Evolutionary conservation across 1,284 basidiomycete genomes (phyloP), one percentile per base, ranked within the genome.

Genomic region (Fomes fomentarius): DNA sequence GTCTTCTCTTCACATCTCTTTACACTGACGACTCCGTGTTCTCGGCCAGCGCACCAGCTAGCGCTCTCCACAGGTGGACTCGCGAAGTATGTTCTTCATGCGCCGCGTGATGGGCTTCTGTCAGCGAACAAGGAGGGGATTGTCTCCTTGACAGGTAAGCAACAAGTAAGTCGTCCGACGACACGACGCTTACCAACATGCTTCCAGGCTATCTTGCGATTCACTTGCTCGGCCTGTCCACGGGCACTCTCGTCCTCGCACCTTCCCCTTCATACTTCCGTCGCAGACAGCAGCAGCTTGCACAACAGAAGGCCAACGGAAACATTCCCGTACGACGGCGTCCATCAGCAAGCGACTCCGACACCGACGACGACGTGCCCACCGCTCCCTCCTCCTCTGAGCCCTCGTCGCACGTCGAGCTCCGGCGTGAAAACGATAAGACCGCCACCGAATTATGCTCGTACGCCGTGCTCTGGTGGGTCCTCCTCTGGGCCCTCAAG

Each of bases 111-210:
- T 3, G 78, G 78, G 25, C 48, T 96, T 4, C 60, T 96, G 28
- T 85, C 82, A n/a, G 81, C 85, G 34, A 98, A 99, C 74, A 98
- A 97, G 67, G 94, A 98, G 69, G 96, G 97, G 0, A 66, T 99
- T 33, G 79, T 89, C 21, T 95, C 90, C 4, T 77, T 98, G 24
- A 73, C 84, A 43, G 92, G 91, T 88, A 51, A 50, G 75, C 50
- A 25, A 33, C 17, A n/a, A n/a, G n/a, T n/a, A 17, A 38, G 28
- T 26, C 15, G 17, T 30, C 25, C 2, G 10, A 12, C 31, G 12
- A 10, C 2, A 15, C 12, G 15, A n/a, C 3, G 8, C 14, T 21
- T 28, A 15, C 39, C 54, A 22, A 48, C 28, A 39, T 24, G 12
- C 19, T 26, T n/a, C 12, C 58, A 91, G 96, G 96, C 6, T 99